These are phyloP conservation scores for Dysphania ambrosioides DNA, from an alignment of 148 eudicot species.

Conservation along the genomic window DNA sequence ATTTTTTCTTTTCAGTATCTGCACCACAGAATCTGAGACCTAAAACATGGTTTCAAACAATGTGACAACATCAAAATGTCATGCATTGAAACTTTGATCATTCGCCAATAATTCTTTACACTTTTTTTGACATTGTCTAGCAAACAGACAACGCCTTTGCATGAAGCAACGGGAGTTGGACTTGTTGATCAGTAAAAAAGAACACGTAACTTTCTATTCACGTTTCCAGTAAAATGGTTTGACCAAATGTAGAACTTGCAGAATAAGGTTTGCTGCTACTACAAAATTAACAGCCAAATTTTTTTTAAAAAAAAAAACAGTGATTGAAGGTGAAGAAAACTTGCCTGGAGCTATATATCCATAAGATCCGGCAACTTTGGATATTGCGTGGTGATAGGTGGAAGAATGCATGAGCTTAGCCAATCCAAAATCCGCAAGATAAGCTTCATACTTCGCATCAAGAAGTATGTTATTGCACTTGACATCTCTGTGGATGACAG, in stretches of 20 bases:
- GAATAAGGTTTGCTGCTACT: too few species aligned
- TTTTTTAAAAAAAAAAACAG: not conserved
- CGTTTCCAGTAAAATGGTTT: too few species aligned
- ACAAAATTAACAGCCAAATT: too few species aligned
- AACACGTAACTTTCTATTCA: not conserved
- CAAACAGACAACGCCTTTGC: not conserved
- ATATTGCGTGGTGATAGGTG: slow-evolving; percentile 78
- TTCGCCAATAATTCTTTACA: not conserved
- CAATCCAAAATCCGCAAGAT: slow-evolving; percentile 91
- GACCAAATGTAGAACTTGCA: not conserved
- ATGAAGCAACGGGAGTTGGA: not conserved
- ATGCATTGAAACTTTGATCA: not conserved
- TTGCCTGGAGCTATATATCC: slow-evolving; percentile 97
- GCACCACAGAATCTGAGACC: slow-evolving; percentile 1
- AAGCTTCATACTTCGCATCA: slow-evolving; percentile 73
- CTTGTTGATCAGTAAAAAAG: too few species aligned
- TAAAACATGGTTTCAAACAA: not conserved
- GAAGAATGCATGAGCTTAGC: slow-evolving; percentile 92
- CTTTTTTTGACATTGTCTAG: not conserved
- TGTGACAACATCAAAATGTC: not conserved
- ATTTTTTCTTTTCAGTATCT: too few species aligned
- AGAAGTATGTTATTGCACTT: slow-evolving; percentile 90
- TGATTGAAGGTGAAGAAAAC: slow-evolving; percentile 17
- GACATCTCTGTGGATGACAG: slow-evolving; percentile 91
- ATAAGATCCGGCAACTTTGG: slow-evolving; percentile 84